Base-by-base conservation (phyloP, 2,329 filamentous ascomycete genomes). In the Colletotrichum magnum region DNA sequence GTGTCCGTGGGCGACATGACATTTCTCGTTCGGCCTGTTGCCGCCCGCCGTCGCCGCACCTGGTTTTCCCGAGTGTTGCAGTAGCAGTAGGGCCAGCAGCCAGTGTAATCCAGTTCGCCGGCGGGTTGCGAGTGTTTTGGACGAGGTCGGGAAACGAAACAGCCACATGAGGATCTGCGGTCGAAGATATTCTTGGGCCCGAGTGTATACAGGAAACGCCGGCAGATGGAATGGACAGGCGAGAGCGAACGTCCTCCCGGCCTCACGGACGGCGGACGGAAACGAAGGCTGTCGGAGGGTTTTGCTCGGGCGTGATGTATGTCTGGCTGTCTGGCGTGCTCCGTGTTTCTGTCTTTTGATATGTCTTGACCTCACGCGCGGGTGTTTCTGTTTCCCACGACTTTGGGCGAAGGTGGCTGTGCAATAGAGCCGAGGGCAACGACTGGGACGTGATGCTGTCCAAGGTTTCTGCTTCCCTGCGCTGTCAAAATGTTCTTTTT, bases 181-280 rank as follows among this genome's bases (percentile, higher is more conserved):
- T 43, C 16, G 41, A 21, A 45, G 45, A 18, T 50, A 51, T 51
- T n/a, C 51, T 60, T 52, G 51, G 50, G n/a, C 48, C 12, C 15
- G n/a, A 18, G 52, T 18, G n/a, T 10, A 15, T 6, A 32, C 12
- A 61, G 3, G 21, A 6, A 32, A 12, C 12, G 10, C 32, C 9
- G 32, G 47, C 21, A 16, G 3, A 21, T 16, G 39, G 18, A 24
- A 52, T 10, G n/a, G 26, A 18, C 1, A 26, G 13, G 45, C 28
- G 45, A 26, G 39, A 24, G 36, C 13, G 41, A 24, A 21, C 47
- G n/a, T 24, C 47, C 18, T 50, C 16, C 45, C 57, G 50, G 18
- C 58, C 26, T 61, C 63, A 43, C 58, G 32, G 64, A 63, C 58
- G 58, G 15, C 24, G n/a, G 43, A 13, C 51, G 43, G 58, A 63